A percentile compares a stretch with the other conserved stretches of the same genome.
phyloP scores from a whole-genome alignment of 306 rosid genomes.

The Prosopis cineraria region DNA sequence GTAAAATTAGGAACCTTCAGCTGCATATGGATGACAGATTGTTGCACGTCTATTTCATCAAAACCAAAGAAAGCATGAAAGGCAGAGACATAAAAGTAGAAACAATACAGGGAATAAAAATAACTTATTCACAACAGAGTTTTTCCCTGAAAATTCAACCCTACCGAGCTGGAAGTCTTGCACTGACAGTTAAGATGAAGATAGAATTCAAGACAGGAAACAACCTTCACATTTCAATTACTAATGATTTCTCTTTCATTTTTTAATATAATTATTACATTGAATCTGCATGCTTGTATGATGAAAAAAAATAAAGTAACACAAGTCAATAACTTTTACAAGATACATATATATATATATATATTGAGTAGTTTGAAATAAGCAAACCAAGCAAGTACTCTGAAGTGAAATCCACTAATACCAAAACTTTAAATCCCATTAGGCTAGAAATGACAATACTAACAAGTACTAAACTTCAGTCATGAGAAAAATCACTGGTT shows the following conservation, averaged over 20 bases:
- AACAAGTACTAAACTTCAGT: background rate
- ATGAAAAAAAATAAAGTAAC: background rate
- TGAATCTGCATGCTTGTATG: background rate
- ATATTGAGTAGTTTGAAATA: background rate
- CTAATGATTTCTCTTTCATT: background rate
- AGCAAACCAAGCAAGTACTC: background rate
- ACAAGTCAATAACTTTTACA: background rate
- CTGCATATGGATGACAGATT: conserved; percentile 48
- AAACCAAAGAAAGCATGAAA: too few relatives aligned
- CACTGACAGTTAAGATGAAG: conserved; percentile 29
- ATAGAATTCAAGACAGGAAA: background rate
- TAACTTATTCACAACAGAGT: conserved; percentile 17
- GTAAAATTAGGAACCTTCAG: conserved; percentile 73
- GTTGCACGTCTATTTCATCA: conserved; percentile 25
- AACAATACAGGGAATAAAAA: background rate
- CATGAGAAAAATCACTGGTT: background rate
- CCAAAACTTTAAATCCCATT: background rate
- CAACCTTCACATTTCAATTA: background rate
- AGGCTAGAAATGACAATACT: background rate
- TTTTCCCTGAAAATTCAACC: conserved; percentile 31
- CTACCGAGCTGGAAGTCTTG: conserved; percentile 60
- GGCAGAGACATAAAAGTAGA: conserved; percentile 11
- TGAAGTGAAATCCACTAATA: background rate
- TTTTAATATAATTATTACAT: background rate
- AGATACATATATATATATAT: background rate